These are phyloP conservation scores for Incumbomyces lentus DNA, from an alignment of 2,329 filamentous ascomycete species.

Conservation along the genomic window DNA sequence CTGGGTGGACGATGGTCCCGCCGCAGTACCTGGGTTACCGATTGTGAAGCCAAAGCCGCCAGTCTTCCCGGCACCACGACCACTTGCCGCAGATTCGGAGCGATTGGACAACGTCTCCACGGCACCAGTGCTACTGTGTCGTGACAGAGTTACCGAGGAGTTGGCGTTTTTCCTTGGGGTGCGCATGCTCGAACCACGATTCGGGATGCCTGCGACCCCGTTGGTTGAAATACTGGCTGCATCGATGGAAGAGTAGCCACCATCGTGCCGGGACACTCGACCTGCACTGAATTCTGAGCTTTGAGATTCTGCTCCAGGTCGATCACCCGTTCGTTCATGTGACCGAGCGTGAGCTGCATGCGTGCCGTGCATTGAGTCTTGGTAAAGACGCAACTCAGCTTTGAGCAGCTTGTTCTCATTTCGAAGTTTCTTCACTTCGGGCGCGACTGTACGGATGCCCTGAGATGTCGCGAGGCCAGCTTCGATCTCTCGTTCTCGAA, in stretches of 20 bases:
- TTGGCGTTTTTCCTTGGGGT: conserved; percentile 24
- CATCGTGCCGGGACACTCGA: conserved; percentile 12
- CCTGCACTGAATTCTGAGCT: conserved; percentile 15
- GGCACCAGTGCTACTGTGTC: conserved; percentile 44
- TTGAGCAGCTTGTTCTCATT: conserved; percentile 51
- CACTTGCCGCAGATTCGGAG: not conserved
- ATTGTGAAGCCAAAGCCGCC: conserved; percentile 3
- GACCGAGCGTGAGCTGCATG: conserved; percentile 15
- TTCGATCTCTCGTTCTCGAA: conserved; percentile 19
- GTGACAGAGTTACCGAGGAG: conserved; percentile 40
- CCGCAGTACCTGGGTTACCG: conserved; percentile 1
- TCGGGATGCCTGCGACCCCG: conserved; percentile 18
- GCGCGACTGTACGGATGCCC: conserved; percentile 6
- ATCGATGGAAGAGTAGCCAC: conserved; percentile 8
- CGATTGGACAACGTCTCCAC: conserved; percentile 30
- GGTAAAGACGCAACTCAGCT: conserved; percentile 58
- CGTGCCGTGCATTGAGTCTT: conserved; percentile 22
- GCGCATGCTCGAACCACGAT: conserved; percentile 25
- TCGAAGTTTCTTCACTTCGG: conserved; percentile 38
- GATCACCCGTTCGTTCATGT: conserved; percentile 6
- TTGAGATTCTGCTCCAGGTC: conserved; percentile 14
- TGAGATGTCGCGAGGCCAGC: conserved; percentile 9
- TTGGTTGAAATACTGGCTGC: conserved; percentile 9
- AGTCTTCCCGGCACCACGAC: not conserved
- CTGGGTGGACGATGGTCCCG: not conserved